A percentile compares a stretch with the other conserved stretches of the same genome.
These are phyloP conservation scores for Penicillium simplicissimum DNA, from an alignment of 495 filamentous ascomycete genomes.

Conservation along the genomic window DNA sequence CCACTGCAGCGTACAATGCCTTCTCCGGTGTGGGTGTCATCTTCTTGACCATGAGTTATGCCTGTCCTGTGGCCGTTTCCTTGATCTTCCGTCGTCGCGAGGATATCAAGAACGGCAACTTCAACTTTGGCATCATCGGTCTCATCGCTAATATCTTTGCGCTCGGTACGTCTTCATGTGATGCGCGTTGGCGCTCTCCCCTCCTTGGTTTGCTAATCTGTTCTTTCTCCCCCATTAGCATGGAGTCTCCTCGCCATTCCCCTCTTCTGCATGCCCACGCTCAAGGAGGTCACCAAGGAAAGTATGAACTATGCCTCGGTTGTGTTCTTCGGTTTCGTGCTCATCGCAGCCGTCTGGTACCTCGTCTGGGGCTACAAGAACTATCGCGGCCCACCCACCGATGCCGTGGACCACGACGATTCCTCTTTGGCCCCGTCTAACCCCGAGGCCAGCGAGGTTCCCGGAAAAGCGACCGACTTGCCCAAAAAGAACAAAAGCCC, in stretches of 20 bases:
- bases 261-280: conserved; percentile 48
- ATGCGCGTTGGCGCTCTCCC: not conserved
- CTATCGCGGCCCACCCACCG: conserved; percentile 33
- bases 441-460: conserved; percentile 17
- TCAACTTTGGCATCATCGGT: conserved; percentile 58
- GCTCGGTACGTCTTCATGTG: conserved; percentile 43
- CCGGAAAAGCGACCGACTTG: not conserved
- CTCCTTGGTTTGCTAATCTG: conserved; percentile 13
- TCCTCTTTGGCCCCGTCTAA: conserved; percentile 10
- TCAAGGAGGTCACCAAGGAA: conserved; percentile 33
- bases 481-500: conserved; percentile 10
- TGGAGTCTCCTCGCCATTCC: conserved; percentile 63
- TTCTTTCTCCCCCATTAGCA: conserved; percentile 29
- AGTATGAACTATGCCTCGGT: conserved; percentile 58
- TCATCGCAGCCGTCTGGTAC: conserved; percentile 59
- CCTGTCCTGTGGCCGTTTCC: conserved; percentile 52
- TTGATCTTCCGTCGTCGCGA: conserved; percentile 50
- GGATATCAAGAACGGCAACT: conserved; percentile 54
- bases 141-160: conserved; percentile 55
- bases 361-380: conserved; percentile 54
- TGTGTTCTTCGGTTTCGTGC: conserved; percentile 58
- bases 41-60: conserved; percentile 56
- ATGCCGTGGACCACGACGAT: conserved; percentile 21
- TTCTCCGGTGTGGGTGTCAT: conserved; percentile 63
- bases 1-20: conserved; percentile 57